These are phyloP conservation scores for Raddia distichophylla DNA, from an alignment of 176 grass and related monocot species.

Conservation along the genomic window DNA sequence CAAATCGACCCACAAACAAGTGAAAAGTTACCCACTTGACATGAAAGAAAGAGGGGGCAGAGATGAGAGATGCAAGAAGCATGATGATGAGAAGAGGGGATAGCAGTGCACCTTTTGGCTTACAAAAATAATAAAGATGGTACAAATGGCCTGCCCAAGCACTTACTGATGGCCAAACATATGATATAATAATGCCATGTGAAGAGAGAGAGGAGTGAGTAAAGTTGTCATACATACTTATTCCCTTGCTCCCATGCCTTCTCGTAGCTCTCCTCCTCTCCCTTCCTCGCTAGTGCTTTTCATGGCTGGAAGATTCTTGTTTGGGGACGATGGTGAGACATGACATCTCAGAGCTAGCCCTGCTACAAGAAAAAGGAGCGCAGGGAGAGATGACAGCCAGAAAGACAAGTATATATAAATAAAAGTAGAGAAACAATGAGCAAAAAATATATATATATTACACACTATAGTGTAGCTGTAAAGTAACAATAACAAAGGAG, in stretches of 20 bases:
- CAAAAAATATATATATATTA: not conserved
- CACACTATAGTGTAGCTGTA: conserved; percentile 21
- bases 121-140: conserved; percentile 44
- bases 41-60: conserved; percentile 26
- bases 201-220: conserved; percentile 28
- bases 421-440: conserved; percentile 35
- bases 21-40: conserved; percentile 55
- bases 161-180: conserved; percentile 48
- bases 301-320: conserved; percentile 76
- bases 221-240: conserved; percentile 64
- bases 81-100: conserved; percentile 35
- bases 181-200: conserved; percentile 61
- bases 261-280: conserved; percentile 20
- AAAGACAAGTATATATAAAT: conserved; percentile 30
- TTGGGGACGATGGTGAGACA: conserved; percentile 56
- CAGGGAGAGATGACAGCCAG: conserved; percentile 51
- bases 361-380: conserved; percentile 51
- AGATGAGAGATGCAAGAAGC: conserved; percentile 47
- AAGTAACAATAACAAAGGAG: not conserved
- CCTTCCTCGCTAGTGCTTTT: conserved; percentile 51
- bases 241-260: conserved; percentile 51
- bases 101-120: conserved; percentile 44
- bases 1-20: not conserved
- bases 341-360: conserved; percentile 66
- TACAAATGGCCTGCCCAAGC: conserved; percentile 56